phyloP scores from a whole-genome alignment of 768 basidiomycete genomes.

The Russula dissimulans region DNA sequence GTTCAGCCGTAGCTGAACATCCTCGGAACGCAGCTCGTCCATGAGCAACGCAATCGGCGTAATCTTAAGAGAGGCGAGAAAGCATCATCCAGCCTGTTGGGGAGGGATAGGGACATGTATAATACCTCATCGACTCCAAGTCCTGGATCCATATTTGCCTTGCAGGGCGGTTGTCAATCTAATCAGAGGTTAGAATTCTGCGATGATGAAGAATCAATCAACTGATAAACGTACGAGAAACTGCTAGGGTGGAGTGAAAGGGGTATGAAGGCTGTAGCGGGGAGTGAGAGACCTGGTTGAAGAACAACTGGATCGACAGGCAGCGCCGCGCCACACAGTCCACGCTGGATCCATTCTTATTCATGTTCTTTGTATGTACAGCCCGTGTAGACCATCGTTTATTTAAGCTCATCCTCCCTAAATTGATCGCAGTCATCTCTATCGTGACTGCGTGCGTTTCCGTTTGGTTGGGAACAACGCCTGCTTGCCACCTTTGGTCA shows the following conservation, averaged over 20 bases:
- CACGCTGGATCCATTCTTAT: not conserved
- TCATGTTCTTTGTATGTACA: not conserved
- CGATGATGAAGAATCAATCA: not conserved
- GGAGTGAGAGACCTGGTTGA: not conserved
- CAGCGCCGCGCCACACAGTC: slow-evolving; percentile 6
- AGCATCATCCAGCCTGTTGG: not conserved
- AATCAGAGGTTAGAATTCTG: not conserved
- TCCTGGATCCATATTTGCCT: slow-evolving; percentile 29
- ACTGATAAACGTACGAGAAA: not conserved
- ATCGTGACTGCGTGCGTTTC: not conserved
- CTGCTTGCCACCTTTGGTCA: not conserved
- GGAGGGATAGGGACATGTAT: slow-evolving; percentile 15
- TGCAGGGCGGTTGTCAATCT: not conserved
- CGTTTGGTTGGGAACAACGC: not conserved
- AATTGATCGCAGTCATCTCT: not conserved
- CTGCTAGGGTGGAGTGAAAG: not conserved
- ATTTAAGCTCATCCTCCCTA: not conserved
- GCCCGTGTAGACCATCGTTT: not conserved
- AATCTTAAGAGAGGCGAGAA: slow-evolving; percentile 39
- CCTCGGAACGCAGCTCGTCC: slow-evolving; percentile 97
- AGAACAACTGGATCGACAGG: slow-evolving; percentile 1
- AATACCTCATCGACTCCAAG: slow-evolving; percentile 63
- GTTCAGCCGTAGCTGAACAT: slow-evolving; percentile 91
- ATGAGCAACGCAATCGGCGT: slow-evolving; percentile 94
- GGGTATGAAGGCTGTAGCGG: slow-evolving; percentile 4